Conservation (phyloP, 2,329 filamentous ascomycete species). For the Venturiaceae sp. region DNA sequence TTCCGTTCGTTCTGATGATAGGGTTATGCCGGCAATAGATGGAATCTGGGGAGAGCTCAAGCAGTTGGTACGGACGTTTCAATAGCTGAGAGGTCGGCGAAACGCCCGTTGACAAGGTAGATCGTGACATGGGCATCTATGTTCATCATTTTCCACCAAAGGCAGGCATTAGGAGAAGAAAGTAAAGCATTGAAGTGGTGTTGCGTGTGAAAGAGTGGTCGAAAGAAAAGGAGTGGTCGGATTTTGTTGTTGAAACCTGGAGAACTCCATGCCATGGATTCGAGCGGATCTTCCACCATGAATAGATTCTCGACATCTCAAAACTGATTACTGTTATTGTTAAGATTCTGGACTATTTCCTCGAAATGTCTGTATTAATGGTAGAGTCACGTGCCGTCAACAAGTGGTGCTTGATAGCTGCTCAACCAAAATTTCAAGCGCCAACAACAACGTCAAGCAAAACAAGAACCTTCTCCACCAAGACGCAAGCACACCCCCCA, state of each 20-base stretch:
- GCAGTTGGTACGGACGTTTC: neutral
- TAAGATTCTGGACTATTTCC: too few species aligned
- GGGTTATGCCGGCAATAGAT: neutral
- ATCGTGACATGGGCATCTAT: neutral
- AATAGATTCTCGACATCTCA: too few species aligned
- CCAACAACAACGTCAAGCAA: too few species aligned
- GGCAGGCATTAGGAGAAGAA: neutral
- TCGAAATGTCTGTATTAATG: too few species aligned
- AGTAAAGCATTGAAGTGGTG: neutral
- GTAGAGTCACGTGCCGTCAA: too few species aligned
- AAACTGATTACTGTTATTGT: too few species aligned
- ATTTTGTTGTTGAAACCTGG: neutral
- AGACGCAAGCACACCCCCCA: too few species aligned
- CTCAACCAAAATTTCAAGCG: too few species aligned
- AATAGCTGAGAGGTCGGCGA: neutral
- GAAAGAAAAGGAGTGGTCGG: neutral
- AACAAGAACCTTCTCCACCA: too few species aligned
- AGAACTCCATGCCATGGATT: neutral
- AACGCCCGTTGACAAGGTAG: neutral
- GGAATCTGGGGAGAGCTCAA: neutral
- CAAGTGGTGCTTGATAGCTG: too few species aligned
- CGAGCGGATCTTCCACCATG: too few species aligned
- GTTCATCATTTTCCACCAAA: neutral
- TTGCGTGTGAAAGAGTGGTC: neutral
- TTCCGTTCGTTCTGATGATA: neutral